phyloP scores from a whole-genome alignment of 1,284 basidiomycete species.

The Ceratobasidium sp. region DNA sequence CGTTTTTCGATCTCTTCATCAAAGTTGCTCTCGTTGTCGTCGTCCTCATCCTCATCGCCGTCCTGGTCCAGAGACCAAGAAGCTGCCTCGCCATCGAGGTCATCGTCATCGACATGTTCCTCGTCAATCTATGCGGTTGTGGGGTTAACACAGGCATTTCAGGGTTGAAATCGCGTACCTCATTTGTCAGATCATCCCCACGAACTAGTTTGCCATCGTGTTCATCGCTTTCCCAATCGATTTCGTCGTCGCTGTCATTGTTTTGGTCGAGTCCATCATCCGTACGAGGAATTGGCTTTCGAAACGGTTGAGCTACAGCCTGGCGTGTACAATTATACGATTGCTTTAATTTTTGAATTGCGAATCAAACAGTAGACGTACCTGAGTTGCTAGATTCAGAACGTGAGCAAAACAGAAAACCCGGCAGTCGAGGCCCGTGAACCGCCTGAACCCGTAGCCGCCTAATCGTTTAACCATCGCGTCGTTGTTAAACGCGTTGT shows the following conservation, averaged over 20 bases:
- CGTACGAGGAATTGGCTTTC: neutral
- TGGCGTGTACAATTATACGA: neutral
- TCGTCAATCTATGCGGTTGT: too few relatives aligned
- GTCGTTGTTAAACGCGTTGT: neutral
- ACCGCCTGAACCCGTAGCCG: neutral
- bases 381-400: neutral
- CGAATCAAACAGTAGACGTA: neutral
- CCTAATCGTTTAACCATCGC: neutral
- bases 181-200: too few relatives aligned
- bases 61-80: too few relatives aligned
- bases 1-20: neutral
- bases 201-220: too few relatives aligned
- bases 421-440: neutral
- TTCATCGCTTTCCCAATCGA: neutral
- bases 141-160: too few relatives aligned
- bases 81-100: too few relatives aligned
- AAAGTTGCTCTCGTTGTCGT: too few relatives aligned
- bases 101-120: too few relatives aligned
- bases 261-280: neutral
- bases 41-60: too few relatives aligned
- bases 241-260: neutral
- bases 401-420: neutral
- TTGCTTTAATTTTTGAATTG: neutral
- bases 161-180: too few relatives aligned
- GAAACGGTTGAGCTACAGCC: neutral